Conservation (phyloP, 352 stramenopile genomes). For the Globisporangium apiculatum region DNA sequence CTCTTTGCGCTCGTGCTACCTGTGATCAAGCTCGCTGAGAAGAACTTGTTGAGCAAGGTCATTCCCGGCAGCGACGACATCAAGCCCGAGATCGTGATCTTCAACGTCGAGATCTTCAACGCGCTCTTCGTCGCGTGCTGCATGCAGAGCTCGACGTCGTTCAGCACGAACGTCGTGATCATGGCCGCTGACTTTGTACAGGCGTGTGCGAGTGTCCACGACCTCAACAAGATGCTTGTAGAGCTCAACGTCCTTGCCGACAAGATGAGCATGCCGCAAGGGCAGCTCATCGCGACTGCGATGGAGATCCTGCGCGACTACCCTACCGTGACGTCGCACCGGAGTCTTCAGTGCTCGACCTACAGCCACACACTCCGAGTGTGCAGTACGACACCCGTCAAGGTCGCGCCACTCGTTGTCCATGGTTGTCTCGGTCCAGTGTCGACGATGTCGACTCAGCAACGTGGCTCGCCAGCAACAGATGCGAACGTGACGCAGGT, state of each 20-base stretch:
- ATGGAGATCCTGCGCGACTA: background rate
- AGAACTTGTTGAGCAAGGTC: conserved; percentile 26
- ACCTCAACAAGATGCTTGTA: conserved; percentile 15
- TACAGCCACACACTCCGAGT: background rate
- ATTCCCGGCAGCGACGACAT: conserved; percentile 14
- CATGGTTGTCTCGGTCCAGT: background rate
- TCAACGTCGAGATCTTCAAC: conserved; percentile 41
- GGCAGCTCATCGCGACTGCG: conserved; percentile 1
- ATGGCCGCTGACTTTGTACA: conserved; percentile 29
- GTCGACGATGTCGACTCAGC: background rate
- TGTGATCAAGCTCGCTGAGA: conserved; percentile 27
- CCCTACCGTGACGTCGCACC: background rate
- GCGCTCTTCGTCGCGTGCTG: conserved; percentile 34
- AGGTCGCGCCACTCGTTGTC: background rate
- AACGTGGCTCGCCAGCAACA: background rate
- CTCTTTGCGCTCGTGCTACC: conserved; percentile 19
- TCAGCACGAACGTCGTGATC: conserved; percentile 20
- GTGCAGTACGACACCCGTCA: background rate
- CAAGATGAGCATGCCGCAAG: conserved; percentile 3
- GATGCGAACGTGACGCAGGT: background rate
- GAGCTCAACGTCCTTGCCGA: background rate
- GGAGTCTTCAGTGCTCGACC: background rate
- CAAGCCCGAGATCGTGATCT: conserved; percentile 23
- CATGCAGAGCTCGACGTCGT: conserved; percentile 29
- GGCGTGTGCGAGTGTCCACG: conserved; percentile 24